Percentiles rank a stretch among this genome's conserved stretches.
Conservation (phyloP, 2,329 filamentous ascomycete genomes). For the Aureobasidium sp. region DNA sequence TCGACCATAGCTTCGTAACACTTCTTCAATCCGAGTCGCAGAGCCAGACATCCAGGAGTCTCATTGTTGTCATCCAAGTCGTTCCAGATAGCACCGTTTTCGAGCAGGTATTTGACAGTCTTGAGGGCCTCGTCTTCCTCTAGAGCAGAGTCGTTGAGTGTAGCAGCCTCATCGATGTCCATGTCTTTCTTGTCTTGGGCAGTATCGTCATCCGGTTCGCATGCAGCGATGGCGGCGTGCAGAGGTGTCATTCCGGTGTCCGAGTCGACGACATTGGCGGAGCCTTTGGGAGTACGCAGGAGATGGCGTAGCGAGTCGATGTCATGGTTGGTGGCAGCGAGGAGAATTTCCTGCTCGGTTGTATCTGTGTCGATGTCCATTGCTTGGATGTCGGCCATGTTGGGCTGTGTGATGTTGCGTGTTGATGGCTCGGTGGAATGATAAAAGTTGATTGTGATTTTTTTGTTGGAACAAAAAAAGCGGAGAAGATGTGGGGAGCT, state of each 20-base stretch:
- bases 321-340: constrained; percentile 74
- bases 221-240: constrained; percentile 85
- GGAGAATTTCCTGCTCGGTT: constrained; percentile 65
- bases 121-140: constrained; percentile 68
- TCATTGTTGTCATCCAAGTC: constrained; percentile 88
- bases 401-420: background rate
- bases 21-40: constrained; percentile 68
- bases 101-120: constrained; percentile 79
- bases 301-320: constrained; percentile 73
- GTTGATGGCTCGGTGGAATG: no score
- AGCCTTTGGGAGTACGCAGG: constrained; percentile 60
- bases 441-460: constrained; percentile 2
- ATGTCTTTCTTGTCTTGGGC: constrained; percentile 29
- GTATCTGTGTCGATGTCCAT: constrained; percentile 46
- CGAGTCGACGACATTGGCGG: constrained; percentile 82
- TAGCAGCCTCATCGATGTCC: constrained; percentile 35
- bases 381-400: constrained; percentile 22
- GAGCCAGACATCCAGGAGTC: constrained; percentile 91
- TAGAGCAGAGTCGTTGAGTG: constrained; percentile 35
- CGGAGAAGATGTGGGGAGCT: constrained; percentile 8
- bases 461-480: background rate
- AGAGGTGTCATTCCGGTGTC: constrained; percentile 89
- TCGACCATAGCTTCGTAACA: constrained; percentile 89
- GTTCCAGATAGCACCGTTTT: constrained; percentile 97
- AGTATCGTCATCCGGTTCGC: constrained; percentile 48